Base-by-base conservation (phyloP, 2,329 filamentous ascomycete genomes). In the Cyphellophora europaea region DNA sequence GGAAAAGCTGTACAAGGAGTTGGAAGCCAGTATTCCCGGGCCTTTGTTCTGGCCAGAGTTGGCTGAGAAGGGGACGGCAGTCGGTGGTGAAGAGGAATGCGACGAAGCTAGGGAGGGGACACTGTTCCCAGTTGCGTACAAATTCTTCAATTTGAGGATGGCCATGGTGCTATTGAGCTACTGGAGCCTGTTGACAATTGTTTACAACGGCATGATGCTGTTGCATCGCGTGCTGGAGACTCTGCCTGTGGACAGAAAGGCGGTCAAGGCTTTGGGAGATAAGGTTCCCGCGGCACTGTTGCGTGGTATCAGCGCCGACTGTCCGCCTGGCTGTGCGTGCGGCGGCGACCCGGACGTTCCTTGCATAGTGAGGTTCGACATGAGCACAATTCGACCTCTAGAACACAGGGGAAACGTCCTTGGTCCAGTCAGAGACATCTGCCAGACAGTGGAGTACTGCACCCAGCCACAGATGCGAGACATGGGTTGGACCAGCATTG, bases 371-470 rank as follows among this genome's bases (percentile, higher is more conserved):
- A 11, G 12, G 12, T 30, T 30, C 28, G 28, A 30, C 10, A 30
- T 30, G 36, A 30, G 6, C 29, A 33, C 35, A 27, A 44, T 56
- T 13, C 50, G 44, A 5, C 42, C 44, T 6, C 44, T 57, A 0
- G 42, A 42, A 4, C 46, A 55, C 30, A 49, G 53, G 3, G 19
- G 13, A 14, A 48, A 56, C 27, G 47, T 53, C 21, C 31, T 48
- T 5, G 25, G 33, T 5, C 39, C 53, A 31, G 53, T 49, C 5
- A 50, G 49, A 12, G 53, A 54, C 30, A 55, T 62, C 23, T 56
- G 57, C 31, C 53, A 57, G 33, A 55, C 56, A 0, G 35, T 60
- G 6, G 51, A 59, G 35, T 61, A 53, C 31, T 53, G 50, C 30
- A 23, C 55, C 25, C 37, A 50, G 23, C 44, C 52, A 3, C 40